Evolutionary conservation across 169 alveolate genomes (phyloP).

Genomic region (Fabrea salina): DNA sequence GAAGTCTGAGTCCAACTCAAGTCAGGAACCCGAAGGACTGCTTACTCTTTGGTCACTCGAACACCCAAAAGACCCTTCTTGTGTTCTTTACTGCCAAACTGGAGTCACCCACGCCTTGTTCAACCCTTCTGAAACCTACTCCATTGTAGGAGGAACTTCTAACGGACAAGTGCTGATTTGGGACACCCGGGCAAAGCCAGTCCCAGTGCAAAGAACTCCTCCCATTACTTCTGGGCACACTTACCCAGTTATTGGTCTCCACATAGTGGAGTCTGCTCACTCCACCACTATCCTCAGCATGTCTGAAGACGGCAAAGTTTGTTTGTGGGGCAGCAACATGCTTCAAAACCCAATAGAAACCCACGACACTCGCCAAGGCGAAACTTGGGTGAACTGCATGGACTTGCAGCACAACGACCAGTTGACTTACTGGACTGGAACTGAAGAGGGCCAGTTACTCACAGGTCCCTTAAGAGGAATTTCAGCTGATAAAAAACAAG

Average conservation of each 20-base stretch:
- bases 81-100: conserved; percentile 59
- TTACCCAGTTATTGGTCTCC: conserved; percentile 56
- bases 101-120: conserved; percentile 67
- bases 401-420: conserved; percentile 67
- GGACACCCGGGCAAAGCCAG: conserved; percentile 70
- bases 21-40: conserved; percentile 45
- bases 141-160: conserved; percentile 68
- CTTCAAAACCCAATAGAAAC: conserved; percentile 41
- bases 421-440: conserved; percentile 60
- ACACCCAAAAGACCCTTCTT: conserved; percentile 55
- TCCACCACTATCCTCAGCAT: conserved; percentile 62
- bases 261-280: conserved; percentile 63
- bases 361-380: conserved; percentile 13
- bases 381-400: conserved; percentile 51
- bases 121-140: conserved; percentile 61
- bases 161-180: conserved; percentile 66
- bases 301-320: conserved; percentile 61
- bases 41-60: conserved; percentile 61
- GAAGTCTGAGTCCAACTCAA: neutral
- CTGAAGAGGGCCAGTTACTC: conserved; percentile 60
- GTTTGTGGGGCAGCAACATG: conserved; percentile 64
- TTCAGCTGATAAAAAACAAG: neutral
- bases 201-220: conserved; percentile 56
- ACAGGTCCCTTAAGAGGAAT: conserved; percentile 23
- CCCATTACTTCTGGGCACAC: conserved; percentile 55